These are phyloP conservation scores for Venturia pyrina DNA, from an alignment of 2,329 filamentous ascomycete genomes.

Conservation along the genomic window DNA sequence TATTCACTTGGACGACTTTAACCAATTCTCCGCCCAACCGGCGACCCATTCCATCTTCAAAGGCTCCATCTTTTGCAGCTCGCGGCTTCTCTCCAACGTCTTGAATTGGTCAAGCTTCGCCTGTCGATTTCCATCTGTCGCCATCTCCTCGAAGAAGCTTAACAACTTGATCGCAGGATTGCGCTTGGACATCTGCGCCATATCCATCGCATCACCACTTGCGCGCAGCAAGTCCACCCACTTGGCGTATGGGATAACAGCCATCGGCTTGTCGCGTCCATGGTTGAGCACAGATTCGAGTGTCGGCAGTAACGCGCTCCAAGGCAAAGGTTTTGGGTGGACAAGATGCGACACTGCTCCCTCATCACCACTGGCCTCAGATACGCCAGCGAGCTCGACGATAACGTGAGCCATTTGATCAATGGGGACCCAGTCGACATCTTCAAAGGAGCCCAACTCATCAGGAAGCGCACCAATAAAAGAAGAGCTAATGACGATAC, in stretches of 20 bases:
- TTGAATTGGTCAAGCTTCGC: not conserved
- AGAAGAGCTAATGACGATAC: not conserved
- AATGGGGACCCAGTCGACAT: slow-evolving; percentile 6
- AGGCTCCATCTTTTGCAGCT: not conserved
- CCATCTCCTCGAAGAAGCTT: not conserved
- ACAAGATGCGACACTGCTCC: not conserved
- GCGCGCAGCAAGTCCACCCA: not conserved
- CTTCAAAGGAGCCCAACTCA: not conserved
- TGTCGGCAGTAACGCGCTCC: not conserved
- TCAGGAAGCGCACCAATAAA: not conserved
- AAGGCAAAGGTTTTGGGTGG: not conserved
- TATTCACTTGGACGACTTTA: not conserved
- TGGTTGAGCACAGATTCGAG: not conserved
- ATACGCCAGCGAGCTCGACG: not conserved
- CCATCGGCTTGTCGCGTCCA: not conserved
- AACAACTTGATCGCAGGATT: not conserved
- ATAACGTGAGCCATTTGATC: not conserved
- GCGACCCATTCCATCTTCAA: not conserved
- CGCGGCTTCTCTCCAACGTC: not conserved
- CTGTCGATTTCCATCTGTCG: not conserved
- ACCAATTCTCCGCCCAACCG: not conserved
- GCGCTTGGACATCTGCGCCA: not conserved
- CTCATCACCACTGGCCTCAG: not conserved
- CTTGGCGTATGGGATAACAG: not conserved
- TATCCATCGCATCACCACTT: not conserved